Conservation (phyloP, 164 flowering plant species). For the Stephania yunnanensis region DNA sequence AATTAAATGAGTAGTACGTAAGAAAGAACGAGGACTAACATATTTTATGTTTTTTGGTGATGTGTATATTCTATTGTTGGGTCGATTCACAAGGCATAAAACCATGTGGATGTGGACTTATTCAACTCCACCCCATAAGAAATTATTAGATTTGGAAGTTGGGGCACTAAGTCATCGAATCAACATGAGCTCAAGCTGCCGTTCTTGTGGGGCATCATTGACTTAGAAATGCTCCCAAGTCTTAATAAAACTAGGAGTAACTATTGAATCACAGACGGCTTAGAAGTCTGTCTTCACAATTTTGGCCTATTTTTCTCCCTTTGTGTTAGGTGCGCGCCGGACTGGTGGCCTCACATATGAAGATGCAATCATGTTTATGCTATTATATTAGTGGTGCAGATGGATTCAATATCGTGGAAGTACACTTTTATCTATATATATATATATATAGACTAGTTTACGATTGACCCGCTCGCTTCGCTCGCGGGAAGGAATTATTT, state of each 20-base stretch:
- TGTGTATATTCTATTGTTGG: background rate
- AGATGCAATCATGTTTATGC: background rate
- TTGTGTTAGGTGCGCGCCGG: constrained; percentile 2
- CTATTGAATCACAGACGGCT: background rate
- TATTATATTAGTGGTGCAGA: background rate
- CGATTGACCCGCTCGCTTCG: too few species aligned
- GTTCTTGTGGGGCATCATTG: background rate
- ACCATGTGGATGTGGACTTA: background rate
- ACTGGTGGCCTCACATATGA: background rate
- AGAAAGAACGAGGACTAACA: background rate
- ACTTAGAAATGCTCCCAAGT: background rate
- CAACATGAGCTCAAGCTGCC: background rate
- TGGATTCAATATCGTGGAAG: background rate
- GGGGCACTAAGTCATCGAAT: background rate
- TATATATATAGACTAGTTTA: too few species aligned
- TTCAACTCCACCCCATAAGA: background rate
- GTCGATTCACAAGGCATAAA: background rate
- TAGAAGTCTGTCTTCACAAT: background rate
- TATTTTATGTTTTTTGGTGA: too few species aligned
- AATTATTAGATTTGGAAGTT: constrained; percentile 1
- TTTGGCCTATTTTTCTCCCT: constrained; percentile 1
- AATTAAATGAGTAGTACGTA: too few species aligned
- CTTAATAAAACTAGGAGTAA: background rate
- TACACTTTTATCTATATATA: too few species aligned
- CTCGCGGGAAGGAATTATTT: too few species aligned